Evolutionary conservation across 495 filamentous ascomycete genomes (phyloP).

Genomic region (Cercophora scortea): DNA sequence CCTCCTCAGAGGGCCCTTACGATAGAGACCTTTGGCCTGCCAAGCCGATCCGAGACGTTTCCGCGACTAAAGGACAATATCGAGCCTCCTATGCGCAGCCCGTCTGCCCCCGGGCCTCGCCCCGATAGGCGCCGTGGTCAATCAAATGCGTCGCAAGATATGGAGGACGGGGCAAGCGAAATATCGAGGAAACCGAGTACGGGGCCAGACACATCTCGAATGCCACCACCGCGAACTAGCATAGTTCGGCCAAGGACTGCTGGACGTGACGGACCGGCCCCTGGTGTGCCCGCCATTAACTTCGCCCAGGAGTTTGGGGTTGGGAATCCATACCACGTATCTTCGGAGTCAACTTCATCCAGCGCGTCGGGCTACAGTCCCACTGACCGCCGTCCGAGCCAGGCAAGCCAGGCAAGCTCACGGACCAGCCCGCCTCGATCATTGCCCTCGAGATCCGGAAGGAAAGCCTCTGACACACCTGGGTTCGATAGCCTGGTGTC

Average conservation of each 20-base stretch:
- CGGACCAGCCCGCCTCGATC: slow-evolving; percentile 56
- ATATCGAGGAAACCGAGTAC: slow-evolving; percentile 35
- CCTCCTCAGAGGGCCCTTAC: slow-evolving; percentile 23
- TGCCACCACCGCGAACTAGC: slow-evolving; percentile 41
- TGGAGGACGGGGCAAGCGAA: slow-evolving; percentile 14
- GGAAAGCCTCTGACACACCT: slow-evolving; percentile 29
- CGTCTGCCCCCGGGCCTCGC: slow-evolving; percentile 35
- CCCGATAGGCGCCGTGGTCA: slow-evolving; percentile 28
- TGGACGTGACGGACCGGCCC: slow-evolving; percentile 8
- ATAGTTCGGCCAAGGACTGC: slow-evolving; percentile 23
- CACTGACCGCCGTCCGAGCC: slow-evolving; percentile 43
- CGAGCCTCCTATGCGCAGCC: slow-evolving; percentile 34
- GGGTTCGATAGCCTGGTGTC: slow-evolving; percentile 43
- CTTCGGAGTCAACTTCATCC: slow-evolving; percentile 61
- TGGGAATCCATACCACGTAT: slow-evolving; percentile 51
- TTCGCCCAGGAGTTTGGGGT: slow-evolving; percentile 44
- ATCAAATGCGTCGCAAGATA: slow-evolving; percentile 18
- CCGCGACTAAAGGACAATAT: slow-evolving; percentile 31
- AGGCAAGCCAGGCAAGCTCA: slow-evolving; percentile 66
- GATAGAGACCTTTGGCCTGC: slow-evolving; percentile 28
- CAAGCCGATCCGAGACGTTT: slow-evolving; percentile 49
- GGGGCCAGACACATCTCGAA: slow-evolving; percentile 39
- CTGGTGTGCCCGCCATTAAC: slow-evolving; percentile 35
- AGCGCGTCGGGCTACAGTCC: slow-evolving; percentile 54
- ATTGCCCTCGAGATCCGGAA: slow-evolving; percentile 26